phyloP scores from a whole-genome alignment of 2,329 filamentous ascomycete genomes.

The Fusarium sp. region DNA sequence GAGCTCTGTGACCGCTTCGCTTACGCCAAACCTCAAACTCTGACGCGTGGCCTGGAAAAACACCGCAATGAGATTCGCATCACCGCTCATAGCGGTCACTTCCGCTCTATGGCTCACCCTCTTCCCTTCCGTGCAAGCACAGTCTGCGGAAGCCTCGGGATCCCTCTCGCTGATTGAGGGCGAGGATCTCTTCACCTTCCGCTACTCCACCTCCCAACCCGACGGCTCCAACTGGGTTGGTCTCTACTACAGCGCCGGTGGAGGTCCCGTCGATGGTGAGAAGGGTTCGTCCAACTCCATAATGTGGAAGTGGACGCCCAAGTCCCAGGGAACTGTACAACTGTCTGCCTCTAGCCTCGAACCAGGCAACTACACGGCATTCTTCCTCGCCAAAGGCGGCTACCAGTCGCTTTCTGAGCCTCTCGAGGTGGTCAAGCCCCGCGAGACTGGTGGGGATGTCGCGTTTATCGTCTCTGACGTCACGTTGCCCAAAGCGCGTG shows the following conservation, averaged over 20 bases:
- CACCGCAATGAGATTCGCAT: slow-evolving; percentile 29
- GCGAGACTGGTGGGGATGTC: slow-evolving; percentile 30
- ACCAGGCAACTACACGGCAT: slow-evolving; percentile 51
- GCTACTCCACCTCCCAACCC: slow-evolving; percentile 48
- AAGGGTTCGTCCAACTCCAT: slow-evolving; percentile 45
- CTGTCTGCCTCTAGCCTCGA: slow-evolving; percentile 42
- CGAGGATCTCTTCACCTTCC: slow-evolving; percentile 48
- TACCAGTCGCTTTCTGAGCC: slow-evolving; percentile 53
- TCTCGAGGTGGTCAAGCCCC: slow-evolving; percentile 44
- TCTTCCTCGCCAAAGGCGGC: slow-evolving; percentile 50
- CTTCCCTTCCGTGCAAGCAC: slow-evolving; percentile 18
- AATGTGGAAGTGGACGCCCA: slow-evolving; percentile 50
- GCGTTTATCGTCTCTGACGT: slow-evolving; percentile 47
- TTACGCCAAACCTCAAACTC: not conserved
- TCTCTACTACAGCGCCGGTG: slow-evolving; percentile 49
- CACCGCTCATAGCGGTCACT: slow-evolving; percentile 14
- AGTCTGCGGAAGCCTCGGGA: slow-evolving; percentile 15
- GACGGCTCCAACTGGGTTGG: slow-evolving; percentile 54
- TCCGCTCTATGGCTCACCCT: slow-evolving; percentile 30
- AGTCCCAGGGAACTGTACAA: slow-evolving; percentile 41
- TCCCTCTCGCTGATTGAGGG: slow-evolving; percentile 32
- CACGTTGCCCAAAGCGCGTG: slow-evolving; percentile 52
- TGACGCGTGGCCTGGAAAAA: not conserved
- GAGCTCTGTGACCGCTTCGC: not conserved
- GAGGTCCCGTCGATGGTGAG: slow-evolving; percentile 49